Percentiles rank a stretch among this genome's conserved stretches.
Conservation (phyloP, 2,329 filamentous ascomycete genomes). For the Cladophialophora immunda region DNA sequence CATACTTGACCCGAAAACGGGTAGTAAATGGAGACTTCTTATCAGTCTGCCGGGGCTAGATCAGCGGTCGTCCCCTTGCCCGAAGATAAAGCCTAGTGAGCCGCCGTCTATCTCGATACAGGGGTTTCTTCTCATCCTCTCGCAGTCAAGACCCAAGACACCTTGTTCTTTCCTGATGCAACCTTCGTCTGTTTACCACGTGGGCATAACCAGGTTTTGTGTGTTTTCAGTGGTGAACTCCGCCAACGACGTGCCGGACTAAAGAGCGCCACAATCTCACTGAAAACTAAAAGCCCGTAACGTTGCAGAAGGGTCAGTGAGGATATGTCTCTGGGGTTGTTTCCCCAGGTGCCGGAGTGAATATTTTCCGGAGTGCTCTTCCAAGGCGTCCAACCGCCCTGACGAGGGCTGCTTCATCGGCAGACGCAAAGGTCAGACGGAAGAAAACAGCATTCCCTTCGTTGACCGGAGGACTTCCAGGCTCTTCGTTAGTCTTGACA, state of each 20-base stretch:
- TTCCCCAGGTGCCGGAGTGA: background rate
- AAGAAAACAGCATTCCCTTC: background rate
- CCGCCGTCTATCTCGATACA: background rate
- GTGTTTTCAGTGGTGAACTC: background rate
- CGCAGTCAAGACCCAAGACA: background rate
- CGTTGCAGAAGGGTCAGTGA: background rate
- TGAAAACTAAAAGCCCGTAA: background rate
- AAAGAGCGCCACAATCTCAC: background rate
- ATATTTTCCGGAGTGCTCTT: background rate
- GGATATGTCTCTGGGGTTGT: background rate
- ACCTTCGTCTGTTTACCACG: background rate
- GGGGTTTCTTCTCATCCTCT: background rate
- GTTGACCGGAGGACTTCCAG: background rate
- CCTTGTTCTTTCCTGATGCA: background rate
- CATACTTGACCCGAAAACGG: background rate
- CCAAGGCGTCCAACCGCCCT: background rate
- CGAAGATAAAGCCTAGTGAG: background rate
- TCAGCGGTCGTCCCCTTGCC: background rate
- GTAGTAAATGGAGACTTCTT: slow-evolving; percentile 5
- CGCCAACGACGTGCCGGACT: too few relatives aligned
- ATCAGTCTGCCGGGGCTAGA: background rate
- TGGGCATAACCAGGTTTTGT: background rate
- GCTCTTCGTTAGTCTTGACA: background rate
- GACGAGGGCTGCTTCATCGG: background rate
- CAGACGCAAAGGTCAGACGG: background rate